phyloP scores from a whole-genome alignment of 495 filamentous ascomycete genomes.

The Annulohypoxylon maeteangense region DNA sequence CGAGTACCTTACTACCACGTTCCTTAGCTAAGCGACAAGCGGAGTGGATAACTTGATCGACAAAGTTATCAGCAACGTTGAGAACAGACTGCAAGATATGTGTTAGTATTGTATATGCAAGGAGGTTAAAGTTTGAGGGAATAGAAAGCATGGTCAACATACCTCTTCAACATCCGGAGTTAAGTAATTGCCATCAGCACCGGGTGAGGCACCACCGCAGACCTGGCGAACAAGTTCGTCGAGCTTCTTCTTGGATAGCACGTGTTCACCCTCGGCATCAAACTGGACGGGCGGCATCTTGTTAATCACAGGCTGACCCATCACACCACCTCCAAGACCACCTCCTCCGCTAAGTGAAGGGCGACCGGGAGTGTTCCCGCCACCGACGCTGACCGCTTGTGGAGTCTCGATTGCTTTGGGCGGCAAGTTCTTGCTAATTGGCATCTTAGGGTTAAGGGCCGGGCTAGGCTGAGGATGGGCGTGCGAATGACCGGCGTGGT shows the following conservation, averaged over 20 bases:
- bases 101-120: conserved; percentile 27
- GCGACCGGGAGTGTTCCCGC: conserved; percentile 69
- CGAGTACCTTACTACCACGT: conserved; percentile 85
- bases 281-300: conserved; percentile 84
- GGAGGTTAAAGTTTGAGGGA: neutral
- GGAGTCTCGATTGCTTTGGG: conserved; percentile 69
- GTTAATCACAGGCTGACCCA: conserved; percentile 85
- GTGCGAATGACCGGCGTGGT: conserved; percentile 67
- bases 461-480: conserved; percentile 59
- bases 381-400: conserved; percentile 67
- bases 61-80: conserved; percentile 90
- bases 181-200: conserved; percentile 72
- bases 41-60: conserved; percentile 85
- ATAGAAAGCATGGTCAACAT: conserved; percentile 44
- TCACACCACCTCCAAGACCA: conserved; percentile 75
- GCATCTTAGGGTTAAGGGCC: conserved; percentile 67
- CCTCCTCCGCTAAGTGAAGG: conserved; percentile 82
- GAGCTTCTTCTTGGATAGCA: conserved; percentile 94
- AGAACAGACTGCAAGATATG: conserved; percentile 73
- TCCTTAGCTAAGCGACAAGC: conserved; percentile 94
- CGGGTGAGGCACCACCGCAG: conserved; percentile 78
- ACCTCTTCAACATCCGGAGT: conserved; percentile 97
- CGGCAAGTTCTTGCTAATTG: conserved; percentile 83
- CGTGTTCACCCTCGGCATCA: conserved; percentile 87
- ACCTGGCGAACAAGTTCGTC: conserved; percentile 95